Evolutionary conservation across 306 rosid genomes (phyloP).

Genomic region (Canavalia ensiformis): DNA sequence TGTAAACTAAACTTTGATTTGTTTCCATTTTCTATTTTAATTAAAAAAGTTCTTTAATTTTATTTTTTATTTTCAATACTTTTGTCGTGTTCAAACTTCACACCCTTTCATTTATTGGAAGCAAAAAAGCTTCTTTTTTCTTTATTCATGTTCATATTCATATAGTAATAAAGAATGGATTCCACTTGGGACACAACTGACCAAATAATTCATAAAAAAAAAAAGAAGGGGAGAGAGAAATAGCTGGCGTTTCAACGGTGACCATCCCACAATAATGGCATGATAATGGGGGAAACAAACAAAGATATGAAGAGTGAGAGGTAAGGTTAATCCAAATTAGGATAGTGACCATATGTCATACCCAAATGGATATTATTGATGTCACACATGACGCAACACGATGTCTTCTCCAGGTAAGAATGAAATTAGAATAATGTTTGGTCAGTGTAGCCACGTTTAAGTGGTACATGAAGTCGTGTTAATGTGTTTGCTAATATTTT

Average conservation of each 20-base stretch:
- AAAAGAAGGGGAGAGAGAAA: neutral
- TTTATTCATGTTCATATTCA: conserved; percentile 17
- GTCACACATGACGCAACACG: conserved; percentile 25
- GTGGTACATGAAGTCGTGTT: too few species aligned
- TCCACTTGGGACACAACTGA: conserved; percentile 43
- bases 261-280: conserved; percentile 2
- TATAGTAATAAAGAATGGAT: neutral
- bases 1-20: neutral
- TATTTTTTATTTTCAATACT: neutral
- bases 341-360: conserved; percentile 25
- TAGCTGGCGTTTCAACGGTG: neutral
- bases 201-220: conserved; percentile 31
- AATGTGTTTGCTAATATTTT: too few species aligned
- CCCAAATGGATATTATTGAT: conserved; percentile 47
- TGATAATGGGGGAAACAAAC: conserved; percentile 24
- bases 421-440: neutral
- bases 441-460: too few species aligned
- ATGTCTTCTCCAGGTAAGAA: conserved; percentile 28
- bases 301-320: conserved; percentile 45
- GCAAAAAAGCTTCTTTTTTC: neutral
- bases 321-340: conserved; percentile 21
- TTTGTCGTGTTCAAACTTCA: conserved; percentile 12
- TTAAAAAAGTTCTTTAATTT: too few species aligned
- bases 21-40: too few species aligned
- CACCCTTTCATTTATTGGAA: conserved; percentile 21